These are phyloP conservation scores for Epichloe aotearoae DNA, from an alignment of 2,329 filamentous ascomycete genomes.

Conservation along the genomic window DNA sequence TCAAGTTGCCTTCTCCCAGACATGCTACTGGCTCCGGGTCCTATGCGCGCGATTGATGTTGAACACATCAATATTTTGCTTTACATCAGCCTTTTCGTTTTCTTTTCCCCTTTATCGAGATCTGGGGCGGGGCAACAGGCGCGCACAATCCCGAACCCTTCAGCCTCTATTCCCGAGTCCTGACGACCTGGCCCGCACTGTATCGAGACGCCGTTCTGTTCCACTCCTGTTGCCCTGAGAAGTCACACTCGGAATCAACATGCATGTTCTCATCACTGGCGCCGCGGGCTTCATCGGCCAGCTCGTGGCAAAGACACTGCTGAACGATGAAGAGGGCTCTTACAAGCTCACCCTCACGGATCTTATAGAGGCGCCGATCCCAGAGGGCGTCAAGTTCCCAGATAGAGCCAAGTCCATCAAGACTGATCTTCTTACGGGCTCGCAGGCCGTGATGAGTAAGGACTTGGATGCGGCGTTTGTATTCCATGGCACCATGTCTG, in stretches of 20 bases:
- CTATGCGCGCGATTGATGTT: not conserved
- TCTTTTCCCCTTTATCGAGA: too few relatives aligned
- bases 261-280: conserved; percentile 43
- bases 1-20: too few relatives aligned
- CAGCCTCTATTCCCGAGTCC: not conserved
- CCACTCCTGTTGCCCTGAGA: too few relatives aligned
- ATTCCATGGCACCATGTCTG: conserved; percentile 52
- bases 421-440: conserved; percentile 5
- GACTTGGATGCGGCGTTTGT: conserved; percentile 37
- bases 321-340: conserved; percentile 20
- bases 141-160: not conserved
- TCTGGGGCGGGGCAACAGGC: not conserved
- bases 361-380: conserved; percentile 35
- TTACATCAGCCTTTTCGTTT: not conserved
- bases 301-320: conserved; percentile 39
- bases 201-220: too few relatives aligned
- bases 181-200: too few relatives aligned
- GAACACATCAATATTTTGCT: not conserved
- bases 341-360: conserved; percentile 40
- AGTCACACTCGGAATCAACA: not conserved
- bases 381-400: conserved; percentile 18
- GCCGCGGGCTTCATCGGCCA: conserved; percentile 50
- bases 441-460: conserved; percentile 1
- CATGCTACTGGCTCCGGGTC: too few relatives aligned
- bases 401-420: conserved; percentile 10